Conservation (phyloP, 2,329 filamentous ascomycete genomes). For the Calonectria naviculata region DNA sequence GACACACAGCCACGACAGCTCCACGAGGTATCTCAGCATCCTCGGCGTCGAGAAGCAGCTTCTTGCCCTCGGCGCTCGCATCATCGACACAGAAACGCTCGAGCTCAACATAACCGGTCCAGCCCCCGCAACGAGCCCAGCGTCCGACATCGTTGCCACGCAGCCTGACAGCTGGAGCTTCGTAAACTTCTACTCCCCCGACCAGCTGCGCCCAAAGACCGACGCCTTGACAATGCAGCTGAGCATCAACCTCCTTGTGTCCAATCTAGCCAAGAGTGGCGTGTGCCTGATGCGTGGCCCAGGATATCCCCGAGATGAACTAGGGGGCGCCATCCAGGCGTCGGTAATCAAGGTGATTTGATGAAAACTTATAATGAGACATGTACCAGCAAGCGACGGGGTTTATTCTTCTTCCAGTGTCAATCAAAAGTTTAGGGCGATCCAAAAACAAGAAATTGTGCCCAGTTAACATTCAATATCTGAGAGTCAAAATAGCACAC, state of each 20-base stretch:
- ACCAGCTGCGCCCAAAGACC: slow-evolving; percentile 20
- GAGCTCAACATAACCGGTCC: slow-evolving; percentile 34
- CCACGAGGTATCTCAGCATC: slow-evolving; percentile 33
- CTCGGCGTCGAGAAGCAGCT: slow-evolving; percentile 40
- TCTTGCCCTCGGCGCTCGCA: slow-evolving; percentile 34
- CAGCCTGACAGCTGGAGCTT: slow-evolving; percentile 43
- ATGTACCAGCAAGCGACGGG: not conserved
- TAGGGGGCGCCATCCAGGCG: slow-evolving; percentile 40
- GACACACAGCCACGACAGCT: slow-evolving; percentile 13
- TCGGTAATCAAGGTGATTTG: slow-evolving; percentile 25
- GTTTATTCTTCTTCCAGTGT: not conserved
- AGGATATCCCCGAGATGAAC: slow-evolving; percentile 37
- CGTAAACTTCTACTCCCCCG: slow-evolving; percentile 39
- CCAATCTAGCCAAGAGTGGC: slow-evolving; percentile 28
- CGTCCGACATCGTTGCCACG: slow-evolving; percentile 6
- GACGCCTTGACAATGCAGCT: slow-evolving; percentile 28
- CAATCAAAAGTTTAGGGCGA: not conserved
- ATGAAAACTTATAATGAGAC: not conserved
- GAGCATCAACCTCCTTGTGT: slow-evolving; percentile 29
- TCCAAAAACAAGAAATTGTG: not conserved
- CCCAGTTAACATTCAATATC: not conserved
- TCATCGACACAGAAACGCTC: slow-evolving; percentile 36
- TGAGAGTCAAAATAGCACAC: slow-evolving; percentile 14
- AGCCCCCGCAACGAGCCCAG: not conserved
- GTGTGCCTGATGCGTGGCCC: slow-evolving; percentile 39